These are phyloP conservation scores for Mimosa bimucronata DNA, from an alignment of 306 rosid species.

Conservation along the genomic window DNA sequence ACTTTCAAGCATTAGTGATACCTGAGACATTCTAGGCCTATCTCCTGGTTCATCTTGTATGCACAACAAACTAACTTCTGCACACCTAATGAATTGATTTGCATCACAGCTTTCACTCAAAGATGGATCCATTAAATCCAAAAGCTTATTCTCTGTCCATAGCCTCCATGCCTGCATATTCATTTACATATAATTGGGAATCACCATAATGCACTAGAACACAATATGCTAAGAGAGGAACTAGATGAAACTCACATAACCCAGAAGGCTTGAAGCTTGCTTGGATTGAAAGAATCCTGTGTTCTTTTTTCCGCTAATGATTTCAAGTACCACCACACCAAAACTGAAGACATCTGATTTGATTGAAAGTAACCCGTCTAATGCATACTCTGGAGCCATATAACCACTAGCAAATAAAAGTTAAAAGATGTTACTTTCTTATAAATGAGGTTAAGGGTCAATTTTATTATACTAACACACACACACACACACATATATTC, in stretches of 20 bases:
- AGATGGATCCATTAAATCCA: constrained; percentile 45
- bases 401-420: constrained; percentile 43
- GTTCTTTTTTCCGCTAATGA: constrained; percentile 53
- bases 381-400: constrained; percentile 46
- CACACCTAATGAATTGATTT: constrained; percentile 40
- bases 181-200: not conserved
- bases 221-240: not conserved
- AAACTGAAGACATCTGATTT: constrained; percentile 57
- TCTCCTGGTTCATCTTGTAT: constrained; percentile 53
- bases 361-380: constrained; percentile 48
- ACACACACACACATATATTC: too few relatives aligned
- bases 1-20: constrained; percentile 41
- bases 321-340: constrained; percentile 56
- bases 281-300: constrained; percentile 43
- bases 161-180: constrained; percentile 46
- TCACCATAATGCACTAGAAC: not conserved
- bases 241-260: constrained; percentile 42
- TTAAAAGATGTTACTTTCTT: not conserved
- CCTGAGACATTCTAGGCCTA: constrained; percentile 47
- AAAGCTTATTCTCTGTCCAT: constrained; percentile 42
- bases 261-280: constrained; percentile 42
- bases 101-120: constrained; percentile 40
- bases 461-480: not conserved
- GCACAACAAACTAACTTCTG: constrained; percentile 41
- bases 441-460: not conserved